Percentiles rank a stretch among this genome's conserved stretches.
Evolutionary conservation across 371 early-diverging fungal species (phyloP).

Genomic region (Apophysomyces elegans): DNA sequence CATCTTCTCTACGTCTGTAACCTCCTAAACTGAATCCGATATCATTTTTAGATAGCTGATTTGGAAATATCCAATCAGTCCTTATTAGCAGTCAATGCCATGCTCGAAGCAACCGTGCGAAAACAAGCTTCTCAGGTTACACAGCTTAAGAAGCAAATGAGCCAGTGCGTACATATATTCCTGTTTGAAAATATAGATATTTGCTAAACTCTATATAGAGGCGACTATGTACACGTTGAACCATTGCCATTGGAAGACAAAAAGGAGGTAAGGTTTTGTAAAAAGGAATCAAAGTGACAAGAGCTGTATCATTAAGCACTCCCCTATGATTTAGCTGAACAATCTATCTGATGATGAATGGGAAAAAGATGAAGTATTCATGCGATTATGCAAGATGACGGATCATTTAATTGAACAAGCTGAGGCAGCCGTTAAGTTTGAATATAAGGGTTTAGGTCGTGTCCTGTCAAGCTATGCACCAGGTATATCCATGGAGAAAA

Average conservation of each 20-base stretch:
- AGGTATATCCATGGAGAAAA: conserved; percentile 8
- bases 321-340: neutral
- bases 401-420: conserved; percentile 47
- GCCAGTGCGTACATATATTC: neutral
- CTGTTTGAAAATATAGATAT: neutral
- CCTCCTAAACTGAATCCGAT: neutral
- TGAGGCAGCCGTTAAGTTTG: conserved; percentile 42
- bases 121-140: conserved; percentile 54
- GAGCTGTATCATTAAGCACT: too few species aligned
- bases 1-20: neutral
- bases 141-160: conserved; percentile 39
- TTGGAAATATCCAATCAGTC: conserved; percentile 58
- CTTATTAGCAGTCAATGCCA: conserved; percentile 51
- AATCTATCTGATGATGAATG: conserved; percentile 36
- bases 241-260: conserved; percentile 9
- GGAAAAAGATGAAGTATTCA: conserved; percentile 50
- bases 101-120: conserved; percentile 54
- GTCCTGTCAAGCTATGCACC: conserved; percentile 38
- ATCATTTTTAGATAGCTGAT: conserved; percentile 48
- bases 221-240: conserved; percentile 11
- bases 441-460: conserved; percentile 44
- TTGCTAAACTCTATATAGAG: neutral
- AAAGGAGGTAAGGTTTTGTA: neutral
- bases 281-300: neutral
- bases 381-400: conserved; percentile 40